Percentiles rank a stretch among this genome's conserved stretches.
phyloP scores from a whole-genome alignment of 768 basidiomycete species.

The Lactifluus subvellereus region DNA sequence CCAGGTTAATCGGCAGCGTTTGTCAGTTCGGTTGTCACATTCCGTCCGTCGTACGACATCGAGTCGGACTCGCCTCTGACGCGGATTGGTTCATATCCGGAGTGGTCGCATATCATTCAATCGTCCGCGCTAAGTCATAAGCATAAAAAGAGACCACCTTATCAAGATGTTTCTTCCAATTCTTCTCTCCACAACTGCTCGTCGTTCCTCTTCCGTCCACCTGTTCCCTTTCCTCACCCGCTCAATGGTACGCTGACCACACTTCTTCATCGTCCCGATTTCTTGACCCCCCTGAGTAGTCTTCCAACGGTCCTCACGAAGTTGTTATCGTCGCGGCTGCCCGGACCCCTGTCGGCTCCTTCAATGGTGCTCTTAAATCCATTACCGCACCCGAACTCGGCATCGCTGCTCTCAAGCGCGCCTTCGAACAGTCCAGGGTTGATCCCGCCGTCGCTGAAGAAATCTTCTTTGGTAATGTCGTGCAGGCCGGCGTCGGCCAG shows the following conservation, averaged over 20 bases:
- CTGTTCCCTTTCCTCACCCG: slow-evolving; percentile 27
- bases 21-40: slow-evolving; percentile 11
- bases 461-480: slow-evolving; percentile 95
- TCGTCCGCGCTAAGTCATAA: neutral
- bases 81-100: slow-evolving; percentile 25
- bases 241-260: slow-evolving; percentile 27
- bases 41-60: slow-evolving; percentile 22
- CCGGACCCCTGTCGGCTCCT: slow-evolving; percentile 89
- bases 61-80: slow-evolving; percentile 11
- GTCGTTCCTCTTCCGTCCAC: slow-evolving; percentile 32
- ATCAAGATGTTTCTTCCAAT: slow-evolving; percentile 16
- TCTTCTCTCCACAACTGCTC: slow-evolving; percentile 41
- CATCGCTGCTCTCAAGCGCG: slow-evolving; percentile 81
- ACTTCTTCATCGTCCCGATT: neutral
- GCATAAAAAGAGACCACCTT: neutral
- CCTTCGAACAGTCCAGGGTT: slow-evolving; percentile 73
- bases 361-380: slow-evolving; percentile 84
- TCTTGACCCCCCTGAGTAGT: slow-evolving; percentile 25
- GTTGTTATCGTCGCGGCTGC: slow-evolving; percentile 91
- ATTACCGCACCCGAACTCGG: slow-evolving; percentile 92
- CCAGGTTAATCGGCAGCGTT: slow-evolving; percentile 15
- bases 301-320: slow-evolving; percentile 52
- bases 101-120: slow-evolving; percentile 19
- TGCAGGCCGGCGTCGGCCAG: slow-evolving; percentile 96
- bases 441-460: slow-evolving; percentile 85